These are phyloP conservation scores for Corymbia calophylla DNA, from an alignment of 441 rosid species.

Conservation along the genomic window DNA sequence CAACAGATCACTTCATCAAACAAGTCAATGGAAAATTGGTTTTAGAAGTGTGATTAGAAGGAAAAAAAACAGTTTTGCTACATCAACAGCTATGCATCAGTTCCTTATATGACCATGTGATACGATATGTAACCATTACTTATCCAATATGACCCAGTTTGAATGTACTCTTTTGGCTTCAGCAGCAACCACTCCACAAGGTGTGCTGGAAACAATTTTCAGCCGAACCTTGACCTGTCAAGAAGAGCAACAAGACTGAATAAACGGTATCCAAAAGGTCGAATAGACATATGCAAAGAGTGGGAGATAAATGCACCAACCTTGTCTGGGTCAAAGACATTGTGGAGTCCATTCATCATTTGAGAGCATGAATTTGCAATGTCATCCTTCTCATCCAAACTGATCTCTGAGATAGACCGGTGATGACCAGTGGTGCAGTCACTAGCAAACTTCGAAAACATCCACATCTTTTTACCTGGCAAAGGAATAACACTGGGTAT, in stretches of 20 bases:
- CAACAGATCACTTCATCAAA: conserved; percentile 6
- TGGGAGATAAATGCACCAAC: conserved; percentile 19
- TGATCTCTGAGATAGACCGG: conserved; percentile 51
- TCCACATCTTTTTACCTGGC: conserved; percentile 81
- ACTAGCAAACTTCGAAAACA: conserved; percentile 78
- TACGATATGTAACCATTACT: conserved; percentile 37
- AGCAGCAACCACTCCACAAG: conserved; percentile 82
- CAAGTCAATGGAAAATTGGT: neutral
- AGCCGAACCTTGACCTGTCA: conserved; percentile 84
- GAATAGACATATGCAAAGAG: neutral
- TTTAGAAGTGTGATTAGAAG: neutral
- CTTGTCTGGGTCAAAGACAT: conserved; percentile 95
- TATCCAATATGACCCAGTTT: conserved; percentile 94
- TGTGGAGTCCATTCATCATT: conserved; percentile 92
- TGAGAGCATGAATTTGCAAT: conserved; percentile 85
- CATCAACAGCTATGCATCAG: neutral
- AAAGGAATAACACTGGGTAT: neutral
- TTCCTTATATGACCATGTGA: neutral
- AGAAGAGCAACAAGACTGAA: conserved; percentile 5
- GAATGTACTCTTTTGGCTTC: conserved; percentile 83
- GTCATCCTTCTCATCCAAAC: conserved; percentile 63
- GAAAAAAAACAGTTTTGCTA: neutral
- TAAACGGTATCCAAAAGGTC: neutral
- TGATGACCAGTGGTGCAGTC: conserved; percentile 75
- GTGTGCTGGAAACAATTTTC: conserved; percentile 83